Evolutionary conservation across 2,329 filamentous ascomycete species (phyloP).

Genomic region (Alternaria sp.): DNA sequence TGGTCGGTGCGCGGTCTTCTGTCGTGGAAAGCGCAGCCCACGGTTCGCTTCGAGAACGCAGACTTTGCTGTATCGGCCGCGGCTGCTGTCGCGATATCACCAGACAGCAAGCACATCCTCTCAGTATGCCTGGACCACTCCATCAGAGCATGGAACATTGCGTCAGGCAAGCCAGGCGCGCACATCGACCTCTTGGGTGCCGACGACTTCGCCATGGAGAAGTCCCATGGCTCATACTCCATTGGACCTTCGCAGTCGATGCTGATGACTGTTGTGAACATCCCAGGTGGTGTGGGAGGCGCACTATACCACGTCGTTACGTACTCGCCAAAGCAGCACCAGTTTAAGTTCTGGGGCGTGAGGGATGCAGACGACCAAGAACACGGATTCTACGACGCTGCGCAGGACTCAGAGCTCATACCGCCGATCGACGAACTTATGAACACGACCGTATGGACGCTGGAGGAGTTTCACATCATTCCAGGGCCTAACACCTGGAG

Average conservation of each 20-base stretch:
- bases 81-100: slow-evolving; percentile 61
- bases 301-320: slow-evolving; percentile 72
- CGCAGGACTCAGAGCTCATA: slow-evolving; percentile 66
- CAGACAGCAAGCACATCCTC: slow-evolving; percentile 64
- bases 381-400: slow-evolving; percentile 73
- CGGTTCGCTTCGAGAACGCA: slow-evolving; percentile 69
- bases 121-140: slow-evolving; percentile 89
- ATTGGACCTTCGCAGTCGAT: slow-evolving; percentile 81
- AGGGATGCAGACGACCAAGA: slow-evolving; percentile 64
- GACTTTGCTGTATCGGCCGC: slow-evolving; percentile 67
- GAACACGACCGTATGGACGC: slow-evolving; percentile 59
- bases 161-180: slow-evolving; percentile 77
- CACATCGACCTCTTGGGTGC: slow-evolving; percentile 79
- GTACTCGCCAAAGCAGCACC: slow-evolving; percentile 85
- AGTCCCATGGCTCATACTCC: slow-evolving; percentile 70
- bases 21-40: slow-evolving; percentile 69
- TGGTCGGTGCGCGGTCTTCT: slow-evolving; percentile 70
- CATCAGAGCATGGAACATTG: slow-evolving; percentile 86
- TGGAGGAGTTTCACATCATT: slow-evolving; percentile 56
- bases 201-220: slow-evolving; percentile 63
- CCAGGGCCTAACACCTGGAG: slow-evolving; percentile 47
- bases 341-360: slow-evolving; percentile 93
- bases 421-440: slow-evolving; percentile 64
- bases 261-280: slow-evolving; percentile 74
- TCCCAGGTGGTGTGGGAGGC: slow-evolving; percentile 55